Base-by-base conservation (phyloP, 257 asterid genomes). In the Knoxia roxburghii region DNA sequence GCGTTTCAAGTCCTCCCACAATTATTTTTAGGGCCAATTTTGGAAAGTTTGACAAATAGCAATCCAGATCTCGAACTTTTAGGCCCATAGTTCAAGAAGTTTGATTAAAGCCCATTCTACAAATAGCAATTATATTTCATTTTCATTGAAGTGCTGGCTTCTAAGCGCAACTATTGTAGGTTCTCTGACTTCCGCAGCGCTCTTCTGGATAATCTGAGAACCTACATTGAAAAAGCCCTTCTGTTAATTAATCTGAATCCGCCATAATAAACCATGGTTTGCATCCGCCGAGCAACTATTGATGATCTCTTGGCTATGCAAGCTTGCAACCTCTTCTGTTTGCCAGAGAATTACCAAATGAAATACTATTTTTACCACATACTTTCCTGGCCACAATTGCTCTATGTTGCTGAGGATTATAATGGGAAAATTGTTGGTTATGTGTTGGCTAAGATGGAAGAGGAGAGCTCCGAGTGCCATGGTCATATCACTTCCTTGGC, bases 401-500 rank as follows among this genome's bases (percentile, higher is more conserved):
- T 93, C 24, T 93, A 93, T 76, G 99, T 93, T 60, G 97, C 99
- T 27, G 96, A 93, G 83, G 99, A 93, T 72, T 93, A 93, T 85
- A 88, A 87, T 77, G 95, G 97, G 20, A 94, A 87, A 75, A 94
- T 94, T 48, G 99, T 94, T 53, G 99, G 99, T 7, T 94, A 94
- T 67, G 99, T 94, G 49, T 75, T 94, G 61, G 99, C 97, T 21
- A 94, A 94, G 58, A 94, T 94, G 99, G 99, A 94, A 75, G 99
- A 94, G 81, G 99, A 94, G 65, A 79, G 82, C 71, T 71, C 95
- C 64, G 99, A 94, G 79, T 88, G 97, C 73, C 99, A 94, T 65
- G 99, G 99, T 45, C 99, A 94, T 74, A 94, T 94, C 80, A 94
- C 99, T 61, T 94, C 99, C 52, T 96, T 94, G 30, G 99, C 99